phyloP scores from a whole-genome alignment of 2,329 filamentous ascomycete genomes.

The Sporothrix inflata region DNA sequence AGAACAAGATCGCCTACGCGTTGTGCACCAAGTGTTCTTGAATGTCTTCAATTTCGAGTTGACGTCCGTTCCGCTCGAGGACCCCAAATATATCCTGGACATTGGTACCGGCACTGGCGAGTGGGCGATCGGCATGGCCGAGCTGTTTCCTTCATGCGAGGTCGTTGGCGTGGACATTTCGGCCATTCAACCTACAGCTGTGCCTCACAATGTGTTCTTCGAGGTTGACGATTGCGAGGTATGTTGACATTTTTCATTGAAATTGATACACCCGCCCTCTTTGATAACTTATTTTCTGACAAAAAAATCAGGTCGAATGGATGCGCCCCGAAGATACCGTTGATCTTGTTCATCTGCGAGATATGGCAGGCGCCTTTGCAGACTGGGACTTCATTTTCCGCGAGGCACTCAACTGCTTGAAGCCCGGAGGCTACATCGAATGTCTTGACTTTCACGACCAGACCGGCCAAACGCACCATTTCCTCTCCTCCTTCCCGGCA shows the following conservation, averaged over 20 bases:
- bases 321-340: constrained; percentile 55
- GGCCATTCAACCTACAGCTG: constrained; percentile 59
- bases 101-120: constrained; percentile 63
- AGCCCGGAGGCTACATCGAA: constrained; percentile 57
- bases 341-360: constrained; percentile 61
- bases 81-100: constrained; percentile 55
- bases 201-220: constrained; percentile 63
- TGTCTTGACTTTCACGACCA: constrained; percentile 48
- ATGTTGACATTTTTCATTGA: background rate
- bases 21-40: constrained; percentile 42
- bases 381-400: constrained; percentile 60
- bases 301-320: constrained; percentile 50
- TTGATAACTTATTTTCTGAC: background rate
- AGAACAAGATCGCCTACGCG: constrained; percentile 48
- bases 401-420: constrained; percentile 56
- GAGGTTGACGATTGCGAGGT: constrained; percentile 62
- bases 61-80: constrained; percentile 42
- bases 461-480: constrained; percentile 41
- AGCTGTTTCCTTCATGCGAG: constrained; percentile 57
- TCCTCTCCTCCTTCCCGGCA: constrained; percentile 41
- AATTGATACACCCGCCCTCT: background rate
- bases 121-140: constrained; percentile 58
- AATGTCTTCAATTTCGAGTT: constrained; percentile 41
- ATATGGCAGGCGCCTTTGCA: constrained; percentile 59
- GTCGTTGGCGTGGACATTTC: constrained; percentile 63